Evolutionary conservation across 2,329 filamentous ascomycete genomes (phyloP).

Genomic region (Fusarium scirpi): DNA sequence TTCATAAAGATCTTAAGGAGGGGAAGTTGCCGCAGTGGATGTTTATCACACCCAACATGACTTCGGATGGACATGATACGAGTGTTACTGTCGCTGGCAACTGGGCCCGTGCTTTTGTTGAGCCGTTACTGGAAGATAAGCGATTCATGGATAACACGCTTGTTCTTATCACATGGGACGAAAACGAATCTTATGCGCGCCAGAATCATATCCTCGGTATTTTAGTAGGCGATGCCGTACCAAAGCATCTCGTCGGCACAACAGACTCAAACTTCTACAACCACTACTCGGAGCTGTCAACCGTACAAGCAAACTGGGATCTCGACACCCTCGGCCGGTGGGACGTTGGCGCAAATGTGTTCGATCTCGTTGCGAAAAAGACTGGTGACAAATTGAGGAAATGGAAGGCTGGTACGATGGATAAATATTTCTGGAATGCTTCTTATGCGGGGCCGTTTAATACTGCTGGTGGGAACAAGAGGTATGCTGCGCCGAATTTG

Average conservation of each 20-base stretch:
- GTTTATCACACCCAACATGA: conserved; percentile 81
- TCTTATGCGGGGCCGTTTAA: conserved; percentile 66
- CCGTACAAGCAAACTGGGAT: conserved; percentile 76
- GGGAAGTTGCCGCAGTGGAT: conserved; percentile 77
- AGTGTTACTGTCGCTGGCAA: conserved; percentile 74
- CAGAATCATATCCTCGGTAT: conserved; percentile 78
- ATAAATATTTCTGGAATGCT: conserved; percentile 62
- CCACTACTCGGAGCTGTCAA: conserved; percentile 77
- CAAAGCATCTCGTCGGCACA: conserved; percentile 72
- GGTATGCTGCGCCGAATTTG: conserved; percentile 58
- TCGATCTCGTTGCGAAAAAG: conserved; percentile 68
- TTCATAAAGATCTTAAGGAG: conserved; percentile 73
- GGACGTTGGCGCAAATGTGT: conserved; percentile 80
- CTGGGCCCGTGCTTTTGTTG: conserved; percentile 77
- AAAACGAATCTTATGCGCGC: conserved; percentile 75
- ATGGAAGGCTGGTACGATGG: conserved; percentile 54
- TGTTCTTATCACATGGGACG: conserved; percentile 82
- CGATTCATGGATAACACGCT: conserved; percentile 83
- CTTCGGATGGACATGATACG: conserved; percentile 80
- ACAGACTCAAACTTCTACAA: conserved; percentile 78
- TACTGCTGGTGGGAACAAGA: conserved; percentile 49
- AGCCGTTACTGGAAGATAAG: conserved; percentile 74
- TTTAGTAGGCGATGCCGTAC: conserved; percentile 80
- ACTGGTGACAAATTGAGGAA: conserved; percentile 66
- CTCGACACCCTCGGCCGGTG: conserved; percentile 77